Evolutionary conservation across 2,329 filamentous ascomycete species (phyloP), one percentile per base, ranked within the genome.

Genomic region (Nothophaeocryptopus gaeumannii): DNA sequence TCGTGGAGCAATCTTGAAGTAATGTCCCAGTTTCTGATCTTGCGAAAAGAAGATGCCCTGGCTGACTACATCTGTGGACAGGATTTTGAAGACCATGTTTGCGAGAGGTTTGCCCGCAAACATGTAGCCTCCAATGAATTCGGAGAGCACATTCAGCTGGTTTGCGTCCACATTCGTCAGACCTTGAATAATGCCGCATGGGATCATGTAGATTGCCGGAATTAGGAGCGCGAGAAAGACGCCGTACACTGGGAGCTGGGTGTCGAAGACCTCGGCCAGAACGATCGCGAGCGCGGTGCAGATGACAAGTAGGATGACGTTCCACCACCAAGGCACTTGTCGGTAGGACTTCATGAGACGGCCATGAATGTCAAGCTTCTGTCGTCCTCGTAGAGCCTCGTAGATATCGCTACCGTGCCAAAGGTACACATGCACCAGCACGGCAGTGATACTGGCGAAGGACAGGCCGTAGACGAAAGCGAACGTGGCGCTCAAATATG

Each of bases 171-270:
- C 62, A 39, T 64, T 66, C 8, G 89, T 95, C 58, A 95, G 89
- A 12, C 89, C 89, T 87, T 93, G 95, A 62, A 95, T 87, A 65
- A 95, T 93, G 53, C 89, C 89, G 56, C 93, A 92, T 9, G 89
- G 89, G 51, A 95, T 89, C 72, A 95, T 95, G 53, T 95, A 85
- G 47, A 92, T 70, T 14, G 84, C 83, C 53, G 88, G 89, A 46
- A 95, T 89, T 20, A 76, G 80, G 2, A 95, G 77, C 1, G 89
- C 87, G 5, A 95, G 78, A 12, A 95, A 74, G 2, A 95, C 76
- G 3, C 89, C 89, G 62, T 93, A 93, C 86, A 89, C 95, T 0
- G 89, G 89, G 12, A 65, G 53, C 41, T 63, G 40, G 1, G 61
- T 64, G 16, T 62, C 37, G 41, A 56, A 65, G 11, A 62, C 47